Evolutionary conservation across 2,329 filamentous ascomycete genomes (phyloP).

Genomic region (Arthrobotrys pseudoclavata): DNA sequence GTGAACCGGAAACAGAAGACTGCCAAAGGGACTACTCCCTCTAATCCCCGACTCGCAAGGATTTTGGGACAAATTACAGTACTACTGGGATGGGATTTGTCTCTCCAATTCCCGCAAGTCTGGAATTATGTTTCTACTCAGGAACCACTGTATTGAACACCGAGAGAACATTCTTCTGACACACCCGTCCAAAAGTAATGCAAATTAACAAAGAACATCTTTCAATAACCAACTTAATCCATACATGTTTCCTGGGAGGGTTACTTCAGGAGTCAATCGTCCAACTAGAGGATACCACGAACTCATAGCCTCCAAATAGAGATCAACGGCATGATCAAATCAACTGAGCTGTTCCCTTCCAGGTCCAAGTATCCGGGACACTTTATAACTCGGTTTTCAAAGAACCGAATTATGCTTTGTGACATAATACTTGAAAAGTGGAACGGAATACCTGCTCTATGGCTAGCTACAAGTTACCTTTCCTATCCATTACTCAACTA

Average conservation of each 20-base stretch:
- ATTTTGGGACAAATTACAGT: neutral
- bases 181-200: no score
- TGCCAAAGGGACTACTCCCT: neutral
- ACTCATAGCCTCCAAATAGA: neutral
- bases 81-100: neutral
- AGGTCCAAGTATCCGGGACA: conserved; percentile 1
- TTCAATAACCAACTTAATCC: neutral
- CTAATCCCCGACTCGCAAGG: neutral
- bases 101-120: no score
- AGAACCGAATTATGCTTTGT: conserved; percentile 15
- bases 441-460: conserved; percentile 4
- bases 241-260: neutral
- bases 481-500: neutral
- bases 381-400: conserved; percentile 16
- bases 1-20: no score
- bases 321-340: conserved; percentile 42
- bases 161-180: no score
- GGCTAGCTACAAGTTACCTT: neutral
- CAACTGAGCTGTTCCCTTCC: conserved; percentile 33
- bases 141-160: no score
- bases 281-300: conserved; percentile 12
- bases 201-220: no score
- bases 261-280: neutral
- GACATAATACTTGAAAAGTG: conserved; percentile 3
- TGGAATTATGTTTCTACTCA: no score